Conservation (phyloP, 2,329 filamentous ascomycete genomes). For the Colletotrichum phormii region DNA sequence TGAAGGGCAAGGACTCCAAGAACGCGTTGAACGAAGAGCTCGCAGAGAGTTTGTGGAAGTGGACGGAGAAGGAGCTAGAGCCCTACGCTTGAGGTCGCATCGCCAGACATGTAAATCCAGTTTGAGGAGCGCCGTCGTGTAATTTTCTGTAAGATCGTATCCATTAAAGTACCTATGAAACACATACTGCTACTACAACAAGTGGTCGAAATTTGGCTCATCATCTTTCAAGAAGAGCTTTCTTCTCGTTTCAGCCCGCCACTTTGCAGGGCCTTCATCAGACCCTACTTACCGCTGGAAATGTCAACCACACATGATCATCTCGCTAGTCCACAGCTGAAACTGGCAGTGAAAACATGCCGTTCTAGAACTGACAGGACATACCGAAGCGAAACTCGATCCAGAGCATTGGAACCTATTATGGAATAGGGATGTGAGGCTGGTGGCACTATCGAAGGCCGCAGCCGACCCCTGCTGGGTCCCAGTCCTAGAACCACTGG, state of each 20-base stretch:
- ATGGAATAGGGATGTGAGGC: background rate
- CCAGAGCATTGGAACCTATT: background rate
- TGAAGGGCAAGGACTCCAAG: constrained; percentile 39
- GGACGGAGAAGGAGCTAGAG: constrained; percentile 48
- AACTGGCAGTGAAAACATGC: background rate
- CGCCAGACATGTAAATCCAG: background rate
- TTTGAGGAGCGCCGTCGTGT: background rate
- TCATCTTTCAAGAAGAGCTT: background rate
- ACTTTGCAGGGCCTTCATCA: background rate
- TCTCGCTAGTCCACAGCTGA: background rate
- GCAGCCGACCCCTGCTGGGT: background rate
- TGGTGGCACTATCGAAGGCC: background rate
- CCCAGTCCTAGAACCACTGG: background rate
- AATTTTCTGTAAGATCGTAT: background rate
- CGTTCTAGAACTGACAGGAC: background rate
- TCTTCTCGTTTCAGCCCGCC: background rate
- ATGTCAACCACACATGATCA: background rate
- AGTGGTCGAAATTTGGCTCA: background rate
- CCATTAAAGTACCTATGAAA: background rate
- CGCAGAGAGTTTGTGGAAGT: constrained; percentile 48
- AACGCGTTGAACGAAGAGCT: constrained; percentile 43
- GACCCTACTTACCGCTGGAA: background rate
- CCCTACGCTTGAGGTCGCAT: constrained; percentile 6
- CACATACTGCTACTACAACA: background rate
- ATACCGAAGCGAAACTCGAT: background rate